Evolutionary conservation across 768 basidiomycete species (phyloP).

Genomic region (Leccinum subgranulosum): DNA sequence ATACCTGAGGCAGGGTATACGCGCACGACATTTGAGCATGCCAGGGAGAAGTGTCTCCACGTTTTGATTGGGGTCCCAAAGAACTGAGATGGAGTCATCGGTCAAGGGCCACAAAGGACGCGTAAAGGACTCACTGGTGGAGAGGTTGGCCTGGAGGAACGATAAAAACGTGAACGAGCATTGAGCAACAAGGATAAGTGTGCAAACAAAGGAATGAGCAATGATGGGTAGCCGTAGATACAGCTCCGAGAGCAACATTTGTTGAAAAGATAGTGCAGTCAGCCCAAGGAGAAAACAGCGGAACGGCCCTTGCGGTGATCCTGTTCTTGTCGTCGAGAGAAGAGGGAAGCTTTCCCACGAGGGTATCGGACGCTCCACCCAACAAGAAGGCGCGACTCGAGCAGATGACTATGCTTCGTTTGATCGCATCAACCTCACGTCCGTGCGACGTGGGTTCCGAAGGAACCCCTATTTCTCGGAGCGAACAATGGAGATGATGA

Average conservation of each 20-base stretch:
- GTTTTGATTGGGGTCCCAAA: too few species aligned
- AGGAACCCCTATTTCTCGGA: conserved; percentile 67
- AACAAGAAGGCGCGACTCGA: conserved; percentile 39
- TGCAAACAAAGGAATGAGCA: not conserved
- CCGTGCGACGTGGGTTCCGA: conserved; percentile 60
- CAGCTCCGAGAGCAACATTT: not conserved
- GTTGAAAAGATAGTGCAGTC: too few species aligned
- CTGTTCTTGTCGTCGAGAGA: conserved; percentile 11
- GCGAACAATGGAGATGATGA: conserved; percentile 70
- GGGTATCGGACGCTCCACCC: conserved; percentile 16
- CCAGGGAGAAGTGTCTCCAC: too few species aligned
- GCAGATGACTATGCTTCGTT: conserved; percentile 69
- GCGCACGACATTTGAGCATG: too few species aligned
- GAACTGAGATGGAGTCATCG: too few species aligned
- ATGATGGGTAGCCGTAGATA: conserved; percentile 1
- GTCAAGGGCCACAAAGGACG: too few species aligned
- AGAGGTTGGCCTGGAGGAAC: too few species aligned
- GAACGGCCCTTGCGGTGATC: conserved; percentile 3
- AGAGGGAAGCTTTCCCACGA: conserved; percentile 24
- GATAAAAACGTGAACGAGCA: conserved; percentile 4
- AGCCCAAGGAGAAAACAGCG: too few species aligned
- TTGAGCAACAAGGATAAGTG: not conserved
- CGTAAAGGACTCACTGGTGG: too few species aligned
- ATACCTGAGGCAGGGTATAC: too few species aligned
- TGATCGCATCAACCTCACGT: conserved; percentile 85